phyloP scores from a whole-genome alignment of 1,284 basidiomycete genomes.

The Puccinia coronata region DNA sequence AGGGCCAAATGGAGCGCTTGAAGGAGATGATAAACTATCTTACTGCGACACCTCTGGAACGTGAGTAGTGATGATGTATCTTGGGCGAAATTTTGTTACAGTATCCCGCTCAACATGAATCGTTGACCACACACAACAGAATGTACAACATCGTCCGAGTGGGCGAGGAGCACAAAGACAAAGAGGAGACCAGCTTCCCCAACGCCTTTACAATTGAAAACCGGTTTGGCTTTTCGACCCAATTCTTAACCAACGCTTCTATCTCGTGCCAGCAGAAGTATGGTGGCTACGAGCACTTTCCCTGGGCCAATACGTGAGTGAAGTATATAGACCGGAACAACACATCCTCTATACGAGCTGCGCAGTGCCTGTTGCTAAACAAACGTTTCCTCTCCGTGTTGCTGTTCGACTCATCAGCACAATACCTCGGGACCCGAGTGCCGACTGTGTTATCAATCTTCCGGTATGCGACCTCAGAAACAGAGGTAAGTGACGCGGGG shows the following conservation, averaged over 20 bases:
- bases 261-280: constrained; percentile 42
- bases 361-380: neutral
- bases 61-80: constrained; percentile 9
- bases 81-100: neutral
- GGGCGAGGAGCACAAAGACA: neutral
- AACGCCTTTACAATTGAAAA: constrained; percentile 37
- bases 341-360: too few relatives aligned
- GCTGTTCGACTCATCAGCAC: neutral
- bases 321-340: neutral
- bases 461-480: constrained; percentile 43
- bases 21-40: constrained; percentile 24
- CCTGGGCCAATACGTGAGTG: constrained; percentile 34
- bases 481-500: neutral
- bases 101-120: too few relatives aligned
- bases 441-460: constrained; percentile 45
- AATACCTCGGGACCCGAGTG: constrained; percentile 31
- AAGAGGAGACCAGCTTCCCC: constrained; percentile 19
- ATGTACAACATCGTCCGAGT: constrained; percentile 48
- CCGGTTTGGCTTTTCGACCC: constrained; percentile 37
- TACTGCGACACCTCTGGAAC: constrained; percentile 44
- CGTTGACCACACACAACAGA: too few relatives aligned
- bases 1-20: constrained; percentile 37
- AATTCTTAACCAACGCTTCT: constrained; percentile 44
- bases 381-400: neutral
- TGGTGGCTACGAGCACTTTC: constrained; percentile 36